Percentiles rank a stretch among this genome's conserved stretches.
Conservation (phyloP, 257 asterid genomes). For the Solanum gracilifrons region DNA sequence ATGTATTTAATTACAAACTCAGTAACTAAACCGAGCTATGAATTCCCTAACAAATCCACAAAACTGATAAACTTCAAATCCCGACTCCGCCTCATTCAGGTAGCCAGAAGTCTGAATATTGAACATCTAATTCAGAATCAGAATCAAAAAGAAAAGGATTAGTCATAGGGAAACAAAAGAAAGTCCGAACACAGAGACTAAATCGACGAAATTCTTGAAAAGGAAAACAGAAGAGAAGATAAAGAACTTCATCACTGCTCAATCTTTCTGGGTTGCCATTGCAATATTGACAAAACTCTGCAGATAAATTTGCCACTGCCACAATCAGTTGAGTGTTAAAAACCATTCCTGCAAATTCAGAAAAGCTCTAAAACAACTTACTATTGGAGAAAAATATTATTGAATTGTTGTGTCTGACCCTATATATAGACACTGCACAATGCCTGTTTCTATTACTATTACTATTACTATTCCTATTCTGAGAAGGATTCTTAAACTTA, state of each 20-base stretch:
- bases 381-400: no score
- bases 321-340: constrained; percentile 50
- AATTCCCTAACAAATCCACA: not conserved
- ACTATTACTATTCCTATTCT: no score
- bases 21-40: not conserved
- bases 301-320: constrained; percentile 61
- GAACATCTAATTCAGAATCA: not conserved
- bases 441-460: no score
- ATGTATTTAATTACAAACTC: not conserved
- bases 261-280: constrained; percentile 54
- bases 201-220: constrained; percentile 63
- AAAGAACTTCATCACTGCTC: constrained; percentile 55
- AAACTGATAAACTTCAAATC: not conserved
- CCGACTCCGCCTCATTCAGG: not conserved
- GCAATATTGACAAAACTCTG: constrained; percentile 66
- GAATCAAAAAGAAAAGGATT: constrained; percentile 11
- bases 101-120: not conserved
- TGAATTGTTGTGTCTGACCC: not conserved
- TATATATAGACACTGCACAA: not conserved
- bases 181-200: constrained; percentile 55
- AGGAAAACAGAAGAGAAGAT: constrained; percentile 72
- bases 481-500: not conserved
- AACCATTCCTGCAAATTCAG: constrained; percentile 33
- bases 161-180: constrained; percentile 56
- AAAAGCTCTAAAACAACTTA: no score